Evolutionary conservation across 202 grass and related monocot species (phyloP), one percentile per base, ranked within the genome.

Genomic region (Zoysia matrella): DNA sequence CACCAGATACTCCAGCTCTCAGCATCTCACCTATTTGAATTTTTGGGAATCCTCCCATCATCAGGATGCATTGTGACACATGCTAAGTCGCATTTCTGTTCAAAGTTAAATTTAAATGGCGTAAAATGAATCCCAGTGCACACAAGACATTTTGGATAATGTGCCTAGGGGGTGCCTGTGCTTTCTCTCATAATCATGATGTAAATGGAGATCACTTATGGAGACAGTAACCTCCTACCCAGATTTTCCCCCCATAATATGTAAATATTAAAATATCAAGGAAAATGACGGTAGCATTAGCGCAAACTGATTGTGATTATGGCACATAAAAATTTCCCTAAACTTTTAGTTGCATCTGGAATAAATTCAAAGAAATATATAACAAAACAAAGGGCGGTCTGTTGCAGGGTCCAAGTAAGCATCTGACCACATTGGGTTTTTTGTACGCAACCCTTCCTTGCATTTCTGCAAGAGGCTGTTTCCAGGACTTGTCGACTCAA

Each of bases 1-100:
- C 86, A 90, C 30, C 48, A 69, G 78, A 78, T 53, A 74, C 8
- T 42, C 40, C 76, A 50, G 47, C 43, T 65, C 42, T 55, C 55
- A 82, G 78, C 30, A 36, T 67, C 70, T 47, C 36, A 42, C 66
- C n/a, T 57, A n/a, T 73, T 60, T 47, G 62, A 80, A 55, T 73
- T 36, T 36, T 36, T 36, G 30, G 30, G 30, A n/a, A n/a, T 7
- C 13, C 13, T n/a, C 65, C 44, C 65, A 47, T 15, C 42, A 67
- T 46, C 15, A 1, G 42, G 64, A 46, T 44, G 64, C 43, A 47
- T 8, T n/a, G 12, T 6, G 42, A 47, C 5, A 15, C 10, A 42
- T n/a, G 13, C 2, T 47, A 67, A 1, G 42, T 6, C 7, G 7
- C n/a, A 2, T 8, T 67, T 67, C 7, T 67, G 2, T 46, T 46